These are phyloP conservation scores for Cardiospermum halicacabum DNA, from an alignment of 345 rosid species.

Conservation along the genomic window DNA sequence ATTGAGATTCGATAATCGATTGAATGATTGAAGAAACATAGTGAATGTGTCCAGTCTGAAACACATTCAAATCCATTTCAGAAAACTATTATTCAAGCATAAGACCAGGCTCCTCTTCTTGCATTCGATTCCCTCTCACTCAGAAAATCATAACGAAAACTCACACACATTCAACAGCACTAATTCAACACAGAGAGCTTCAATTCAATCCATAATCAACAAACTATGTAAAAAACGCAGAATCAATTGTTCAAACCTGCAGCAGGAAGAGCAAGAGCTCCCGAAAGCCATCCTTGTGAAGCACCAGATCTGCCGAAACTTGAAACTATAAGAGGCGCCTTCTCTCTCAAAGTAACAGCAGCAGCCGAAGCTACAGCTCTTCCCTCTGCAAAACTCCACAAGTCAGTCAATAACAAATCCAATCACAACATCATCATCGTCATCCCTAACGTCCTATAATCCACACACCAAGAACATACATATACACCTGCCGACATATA, in stretches of 20 bases:
- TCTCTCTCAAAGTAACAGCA: constrained; percentile 52
- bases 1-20: not conserved
- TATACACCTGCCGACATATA: not conserved
- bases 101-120: constrained; percentile 34
- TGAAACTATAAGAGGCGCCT: constrained; percentile 49
- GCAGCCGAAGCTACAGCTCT: constrained; percentile 67
- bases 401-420: not conserved
- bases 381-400: constrained; percentile 43
- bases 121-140: not conserved
- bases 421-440: not conserved
- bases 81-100: constrained; percentile 24
- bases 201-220: not conserved
- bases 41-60: constrained; percentile 13
- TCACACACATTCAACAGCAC: not conserved
- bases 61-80: constrained; percentile 15
- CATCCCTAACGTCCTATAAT: too few relatives aligned
- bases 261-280: constrained; percentile 71
- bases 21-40: constrained; percentile 13
- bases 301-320: constrained; percentile 45
- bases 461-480: not conserved
- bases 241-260: constrained; percentile 57
- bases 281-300: constrained; percentile 65
- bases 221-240: not conserved
- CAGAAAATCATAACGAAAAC: not conserved
- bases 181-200: not conserved